phyloP scores from a whole-genome alignment of 148 eudicot genomes.

The Chenopodium suecicum region DNA sequence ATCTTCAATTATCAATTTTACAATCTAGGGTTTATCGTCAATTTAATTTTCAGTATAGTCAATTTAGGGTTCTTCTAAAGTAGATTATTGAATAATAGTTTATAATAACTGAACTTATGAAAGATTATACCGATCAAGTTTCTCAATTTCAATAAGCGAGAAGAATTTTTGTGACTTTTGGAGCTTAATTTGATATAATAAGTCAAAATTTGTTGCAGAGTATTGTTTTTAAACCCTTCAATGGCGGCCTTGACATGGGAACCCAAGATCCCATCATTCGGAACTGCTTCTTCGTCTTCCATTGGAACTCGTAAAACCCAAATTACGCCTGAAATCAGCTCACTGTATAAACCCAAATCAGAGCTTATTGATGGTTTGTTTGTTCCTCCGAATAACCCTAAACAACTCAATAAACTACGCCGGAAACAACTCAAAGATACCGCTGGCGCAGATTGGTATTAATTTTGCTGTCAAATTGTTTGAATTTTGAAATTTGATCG shows the following conservation, averaged over 20 bases:
- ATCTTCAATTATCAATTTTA: no score
- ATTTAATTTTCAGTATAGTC: no score
- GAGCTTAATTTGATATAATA: no score
- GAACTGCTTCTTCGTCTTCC: slow-evolving; percentile 22
- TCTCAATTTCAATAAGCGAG: no score
- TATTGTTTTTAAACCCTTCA: neutral
- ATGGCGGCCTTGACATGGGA: slow-evolving; percentile 75
- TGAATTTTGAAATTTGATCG: neutral
- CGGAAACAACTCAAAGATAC: slow-evolving; percentile 81
- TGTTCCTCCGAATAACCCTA: slow-evolving; percentile 82
- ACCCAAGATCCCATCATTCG: slow-evolving; percentile 53
- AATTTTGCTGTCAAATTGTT: neutral
- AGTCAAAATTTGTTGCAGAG: no score
- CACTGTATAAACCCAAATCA: slow-evolving; percentile 42
- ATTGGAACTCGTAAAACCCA: slow-evolving; percentile 1
- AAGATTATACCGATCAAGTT: no score
- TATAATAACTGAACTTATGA: no score
- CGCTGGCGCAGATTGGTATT: slow-evolving; percentile 71
- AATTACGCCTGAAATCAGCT: slow-evolving; percentile 14
- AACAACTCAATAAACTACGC: slow-evolving; percentile 53
- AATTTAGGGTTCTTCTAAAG: no score
- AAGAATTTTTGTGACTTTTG: no score
- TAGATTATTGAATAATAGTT: no score
- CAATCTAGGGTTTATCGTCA: no score
- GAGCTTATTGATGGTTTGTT: slow-evolving; percentile 83